Conservation (phyloP, 805 yeast species). For the Scheffersomyces amazonensis region DNA sequence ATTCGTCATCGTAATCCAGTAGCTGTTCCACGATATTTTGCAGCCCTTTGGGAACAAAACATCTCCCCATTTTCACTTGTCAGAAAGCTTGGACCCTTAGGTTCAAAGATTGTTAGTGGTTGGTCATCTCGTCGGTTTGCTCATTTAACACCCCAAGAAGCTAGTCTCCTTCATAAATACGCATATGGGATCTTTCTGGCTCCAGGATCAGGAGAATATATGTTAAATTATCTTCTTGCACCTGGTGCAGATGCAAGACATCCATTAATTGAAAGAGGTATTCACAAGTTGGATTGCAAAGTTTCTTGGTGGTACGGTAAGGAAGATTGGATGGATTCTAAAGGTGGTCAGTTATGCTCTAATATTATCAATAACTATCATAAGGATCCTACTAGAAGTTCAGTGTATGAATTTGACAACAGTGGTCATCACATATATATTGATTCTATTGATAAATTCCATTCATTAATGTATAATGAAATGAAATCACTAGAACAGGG, state of each 20-base stretch:
- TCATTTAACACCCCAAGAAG: constrained; percentile 44
- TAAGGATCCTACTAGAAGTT: constrained; percentile 14
- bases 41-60: constrained; percentile 79
- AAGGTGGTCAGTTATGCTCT: constrained; percentile 45
- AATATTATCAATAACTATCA: constrained; percentile 24
- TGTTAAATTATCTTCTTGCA: constrained; percentile 75
- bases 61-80: constrained; percentile 83
- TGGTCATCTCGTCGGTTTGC: constrained; percentile 88
- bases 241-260: constrained; percentile 90
- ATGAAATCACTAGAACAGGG: constrained; percentile 34
- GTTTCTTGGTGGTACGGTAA: constrained; percentile 86
- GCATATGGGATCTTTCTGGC: constrained; percentile 82
- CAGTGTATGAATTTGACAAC: constrained; percentile 43
- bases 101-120: constrained; percentile 81
- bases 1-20: constrained; percentile 44
- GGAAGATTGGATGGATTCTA: constrained; percentile 59
- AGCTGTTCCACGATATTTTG: constrained; percentile 72
- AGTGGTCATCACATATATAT: constrained; percentile 81
- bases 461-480: constrained; percentile 47
- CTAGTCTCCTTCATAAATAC: constrained; percentile 65
- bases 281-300: constrained; percentile 54
- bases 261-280: constrained; percentile 56
- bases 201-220: constrained; percentile 90
- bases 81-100: constrained; percentile 74
- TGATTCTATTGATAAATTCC: constrained; percentile 59